Percentiles rank a stretch among this genome's conserved stretches.
Evolutionary conservation across 345 rosid species (phyloP).

Genomic region (Eucalyptus marginata): DNA sequence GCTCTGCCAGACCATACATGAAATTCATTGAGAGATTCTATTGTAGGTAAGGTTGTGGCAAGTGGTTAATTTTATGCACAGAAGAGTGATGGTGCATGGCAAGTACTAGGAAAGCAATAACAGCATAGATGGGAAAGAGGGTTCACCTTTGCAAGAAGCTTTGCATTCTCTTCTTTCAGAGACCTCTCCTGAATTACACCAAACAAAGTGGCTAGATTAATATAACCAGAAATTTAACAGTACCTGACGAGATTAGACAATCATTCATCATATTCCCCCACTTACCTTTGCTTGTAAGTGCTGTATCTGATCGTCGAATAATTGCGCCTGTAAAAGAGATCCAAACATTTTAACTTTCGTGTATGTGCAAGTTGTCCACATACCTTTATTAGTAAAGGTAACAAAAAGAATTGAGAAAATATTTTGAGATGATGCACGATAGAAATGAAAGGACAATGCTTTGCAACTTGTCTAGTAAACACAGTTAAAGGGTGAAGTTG

Average conservation of each 20-base stretch:
- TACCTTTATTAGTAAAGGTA: not conserved
- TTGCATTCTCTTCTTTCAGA: constrained; percentile 33
- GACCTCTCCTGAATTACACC: constrained; percentile 26
- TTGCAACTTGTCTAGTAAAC: not conserved
- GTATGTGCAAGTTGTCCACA: not conserved
- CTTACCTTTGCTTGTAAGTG: constrained; percentile 35
- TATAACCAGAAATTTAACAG: not conserved
- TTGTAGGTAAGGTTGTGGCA: not conserved
- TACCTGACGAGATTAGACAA: not conserved
- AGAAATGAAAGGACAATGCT: not conserved
- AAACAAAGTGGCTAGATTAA: not conserved
- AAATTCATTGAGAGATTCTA: not conserved
- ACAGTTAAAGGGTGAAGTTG: not conserved
- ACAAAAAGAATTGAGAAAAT: not conserved
- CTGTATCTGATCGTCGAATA: constrained; percentile 28
- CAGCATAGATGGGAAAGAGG: not conserved
- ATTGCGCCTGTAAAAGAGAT: constrained; percentile 15
- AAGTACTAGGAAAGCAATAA: not conserved
- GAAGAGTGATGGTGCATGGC: not conserved
- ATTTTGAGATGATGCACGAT: not conserved
- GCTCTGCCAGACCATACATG: not conserved
- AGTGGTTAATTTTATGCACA: not conserved
- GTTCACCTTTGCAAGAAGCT: constrained; percentile 23
- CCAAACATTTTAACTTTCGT: not conserved
- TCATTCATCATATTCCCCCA: not conserved